Evolutionary conservation across 169 alveolate genomes (phyloP).

Genomic region (Plasmodium berghei): DNA sequence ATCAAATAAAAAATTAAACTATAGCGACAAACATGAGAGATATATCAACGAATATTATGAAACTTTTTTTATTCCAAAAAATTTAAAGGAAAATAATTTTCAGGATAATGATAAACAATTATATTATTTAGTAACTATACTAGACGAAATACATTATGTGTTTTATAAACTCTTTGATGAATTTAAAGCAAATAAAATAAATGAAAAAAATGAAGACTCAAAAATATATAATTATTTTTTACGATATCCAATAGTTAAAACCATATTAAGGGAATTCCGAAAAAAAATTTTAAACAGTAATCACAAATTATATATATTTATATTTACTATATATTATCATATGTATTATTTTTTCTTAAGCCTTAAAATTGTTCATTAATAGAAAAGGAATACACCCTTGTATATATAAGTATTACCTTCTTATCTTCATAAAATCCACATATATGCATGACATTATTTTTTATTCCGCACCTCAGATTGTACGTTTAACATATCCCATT

Average conservation of each 20-base stretch:
- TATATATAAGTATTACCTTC: neutral
- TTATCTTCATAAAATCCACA: no score
- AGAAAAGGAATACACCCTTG: neutral
- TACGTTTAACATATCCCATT: constrained; percentile 34
- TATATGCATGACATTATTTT: neutral
- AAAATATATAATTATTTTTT: constrained; percentile 59
- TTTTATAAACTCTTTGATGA: constrained; percentile 47
- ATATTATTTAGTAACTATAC: constrained; percentile 28
- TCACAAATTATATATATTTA: neutral
- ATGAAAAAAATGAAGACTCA: constrained; percentile 30
- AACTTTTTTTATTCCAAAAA: constrained; percentile 53
- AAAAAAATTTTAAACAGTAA: constrained; percentile 44
- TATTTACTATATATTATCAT: neutral
- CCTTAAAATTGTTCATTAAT: neutral
- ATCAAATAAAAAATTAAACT: neutral
- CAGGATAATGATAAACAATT: constrained; percentile 58
- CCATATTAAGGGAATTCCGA: constrained; percentile 39
- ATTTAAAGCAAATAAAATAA: constrained; percentile 36
- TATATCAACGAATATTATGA: constrained; percentile 40
- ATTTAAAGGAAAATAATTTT: constrained; percentile 42
- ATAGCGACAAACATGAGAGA: neutral
- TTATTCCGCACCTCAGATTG: constrained; percentile 8
- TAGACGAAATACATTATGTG: constrained; percentile 55
- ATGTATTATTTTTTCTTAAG: neutral
- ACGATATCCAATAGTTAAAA: constrained; percentile 51